Evolutionary conservation across 495 filamentous ascomycete genomes (phyloP).

Genomic region (Penicillium argentinense): DNA sequence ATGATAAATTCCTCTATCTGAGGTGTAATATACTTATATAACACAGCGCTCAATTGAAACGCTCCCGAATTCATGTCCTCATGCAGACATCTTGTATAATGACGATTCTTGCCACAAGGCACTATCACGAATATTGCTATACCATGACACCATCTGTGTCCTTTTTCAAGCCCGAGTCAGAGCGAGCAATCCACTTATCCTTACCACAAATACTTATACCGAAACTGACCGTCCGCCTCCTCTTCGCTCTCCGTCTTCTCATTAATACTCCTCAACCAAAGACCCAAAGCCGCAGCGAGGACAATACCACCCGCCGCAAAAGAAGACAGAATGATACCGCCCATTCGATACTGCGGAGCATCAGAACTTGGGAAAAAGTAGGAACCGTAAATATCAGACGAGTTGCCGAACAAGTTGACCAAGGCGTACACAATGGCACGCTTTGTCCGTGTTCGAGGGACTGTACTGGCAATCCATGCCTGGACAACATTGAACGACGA

Average conservation of each 20-base stretch:
- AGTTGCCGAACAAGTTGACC: constrained; percentile 25
- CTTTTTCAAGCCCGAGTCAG: no score
- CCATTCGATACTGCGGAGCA: constrained; percentile 19
- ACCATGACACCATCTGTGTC: no score
- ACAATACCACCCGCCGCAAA: constrained; percentile 27
- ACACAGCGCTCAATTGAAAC: not conserved
- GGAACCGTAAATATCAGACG: constrained; percentile 23
- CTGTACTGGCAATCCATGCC: constrained; percentile 20
- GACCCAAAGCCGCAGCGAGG: constrained; percentile 12
- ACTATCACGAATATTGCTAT: no score
- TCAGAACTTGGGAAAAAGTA: constrained; percentile 24
- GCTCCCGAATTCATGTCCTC: no score
- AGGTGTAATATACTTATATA: not conserved
- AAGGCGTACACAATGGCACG: constrained; percentile 22
- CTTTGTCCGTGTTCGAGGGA: constrained; percentile 22
- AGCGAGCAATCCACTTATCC: no score
- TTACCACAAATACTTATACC: constrained; percentile 19
- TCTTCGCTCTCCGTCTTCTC: constrained; percentile 5
- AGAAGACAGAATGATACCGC: constrained; percentile 23
- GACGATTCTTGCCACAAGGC: no score
- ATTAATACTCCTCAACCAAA: constrained; percentile 9
- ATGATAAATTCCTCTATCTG: not conserved
- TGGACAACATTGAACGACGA: constrained; percentile 25
- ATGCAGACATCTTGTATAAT: no score
- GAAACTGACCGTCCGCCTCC: constrained; percentile 10